Conservation (phyloP, 768 basidiomycete species). For the Trametes cinnabarina region DNA sequence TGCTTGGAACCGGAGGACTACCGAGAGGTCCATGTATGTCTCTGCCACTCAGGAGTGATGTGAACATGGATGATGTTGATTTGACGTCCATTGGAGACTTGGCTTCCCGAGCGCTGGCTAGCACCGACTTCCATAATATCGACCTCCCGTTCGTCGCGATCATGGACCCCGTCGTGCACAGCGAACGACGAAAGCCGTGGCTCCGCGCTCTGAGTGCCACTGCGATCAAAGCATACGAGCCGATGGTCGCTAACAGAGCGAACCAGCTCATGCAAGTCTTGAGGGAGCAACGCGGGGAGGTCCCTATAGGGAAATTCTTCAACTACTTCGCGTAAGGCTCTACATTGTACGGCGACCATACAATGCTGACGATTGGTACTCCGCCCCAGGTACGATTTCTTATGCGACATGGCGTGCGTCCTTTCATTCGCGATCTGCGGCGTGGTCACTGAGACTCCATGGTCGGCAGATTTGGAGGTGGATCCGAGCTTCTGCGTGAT, state of each 20-base stretch:
- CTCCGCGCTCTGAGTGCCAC: constrained; percentile 46
- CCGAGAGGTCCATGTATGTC: too few relatives aligned
- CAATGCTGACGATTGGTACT: background rate
- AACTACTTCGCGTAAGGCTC: constrained; percentile 40
- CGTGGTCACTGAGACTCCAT: too few relatives aligned
- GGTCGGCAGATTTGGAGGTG: constrained; percentile 39
- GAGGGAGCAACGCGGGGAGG: constrained; percentile 15
- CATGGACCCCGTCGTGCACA: constrained; percentile 35
- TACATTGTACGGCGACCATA: background rate
- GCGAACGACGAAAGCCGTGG: constrained; percentile 47
- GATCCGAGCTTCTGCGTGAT: constrained; percentile 38
- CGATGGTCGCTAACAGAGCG: constrained; percentile 36
- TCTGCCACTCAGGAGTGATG: too few relatives aligned
- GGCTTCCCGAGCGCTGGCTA: background rate
- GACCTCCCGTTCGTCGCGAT: constrained; percentile 3
- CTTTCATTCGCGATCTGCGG: too few relatives aligned
- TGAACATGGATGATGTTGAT: too few relatives aligned
- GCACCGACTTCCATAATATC: too few relatives aligned
- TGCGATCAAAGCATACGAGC: constrained; percentile 48
- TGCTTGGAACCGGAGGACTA: too few relatives aligned
- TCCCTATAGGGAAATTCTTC: constrained; percentile 37
- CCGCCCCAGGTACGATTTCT: constrained; percentile 42
- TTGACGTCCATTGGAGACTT: background rate
- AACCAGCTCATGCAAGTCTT: constrained; percentile 42
- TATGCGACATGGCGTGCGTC: constrained; percentile 40